Evolutionary conservation across 2,329 filamentous ascomycete genomes (phyloP).

Genomic region (Beauveria bassiana): DNA sequence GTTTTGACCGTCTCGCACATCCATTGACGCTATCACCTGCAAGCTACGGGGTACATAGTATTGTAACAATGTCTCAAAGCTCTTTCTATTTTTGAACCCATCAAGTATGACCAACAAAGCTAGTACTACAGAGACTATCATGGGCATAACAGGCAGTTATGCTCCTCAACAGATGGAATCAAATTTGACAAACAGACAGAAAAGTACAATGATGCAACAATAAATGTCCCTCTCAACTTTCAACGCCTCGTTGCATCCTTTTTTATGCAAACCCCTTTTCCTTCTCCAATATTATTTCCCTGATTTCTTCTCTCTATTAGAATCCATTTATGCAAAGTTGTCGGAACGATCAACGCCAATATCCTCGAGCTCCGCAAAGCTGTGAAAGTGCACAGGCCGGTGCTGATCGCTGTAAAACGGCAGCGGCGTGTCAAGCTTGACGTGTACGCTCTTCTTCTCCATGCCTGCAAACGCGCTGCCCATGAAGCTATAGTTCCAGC

Average conservation of each 20-base stretch:
- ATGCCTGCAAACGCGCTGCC: conserved; percentile 78
- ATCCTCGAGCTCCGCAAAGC: conserved; percentile 94
- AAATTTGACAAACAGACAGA: not conserved
- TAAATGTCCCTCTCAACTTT: not conserved
- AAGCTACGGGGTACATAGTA: not conserved
- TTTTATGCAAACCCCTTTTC: not conserved
- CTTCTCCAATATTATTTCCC: not conserved
- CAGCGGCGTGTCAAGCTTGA: conserved; percentile 86
- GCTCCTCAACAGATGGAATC: not conserved
- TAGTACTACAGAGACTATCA: conserved; percentile 8
- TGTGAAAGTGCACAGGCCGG: conserved; percentile 90
- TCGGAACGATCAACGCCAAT: conserved; percentile 90
- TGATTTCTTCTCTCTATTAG: not conserved
- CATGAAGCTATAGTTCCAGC: conserved; percentile 99
- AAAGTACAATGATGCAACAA: conserved; percentile 1
- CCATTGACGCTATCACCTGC: not conserved
- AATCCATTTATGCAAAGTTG: conserved; percentile 67
- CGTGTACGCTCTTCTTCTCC: conserved; percentile 84
- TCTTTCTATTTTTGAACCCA: not conserved
- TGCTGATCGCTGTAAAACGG: conserved; percentile 91
- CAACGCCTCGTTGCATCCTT: not conserved
- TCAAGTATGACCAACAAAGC: not conserved
- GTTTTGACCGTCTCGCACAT: too few relatives aligned
- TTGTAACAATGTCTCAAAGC: not conserved
- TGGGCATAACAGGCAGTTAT: not conserved